Evolutionary conservation across 306 rosid species (phyloP).

Genomic region (Cucumis cinereus): DNA sequence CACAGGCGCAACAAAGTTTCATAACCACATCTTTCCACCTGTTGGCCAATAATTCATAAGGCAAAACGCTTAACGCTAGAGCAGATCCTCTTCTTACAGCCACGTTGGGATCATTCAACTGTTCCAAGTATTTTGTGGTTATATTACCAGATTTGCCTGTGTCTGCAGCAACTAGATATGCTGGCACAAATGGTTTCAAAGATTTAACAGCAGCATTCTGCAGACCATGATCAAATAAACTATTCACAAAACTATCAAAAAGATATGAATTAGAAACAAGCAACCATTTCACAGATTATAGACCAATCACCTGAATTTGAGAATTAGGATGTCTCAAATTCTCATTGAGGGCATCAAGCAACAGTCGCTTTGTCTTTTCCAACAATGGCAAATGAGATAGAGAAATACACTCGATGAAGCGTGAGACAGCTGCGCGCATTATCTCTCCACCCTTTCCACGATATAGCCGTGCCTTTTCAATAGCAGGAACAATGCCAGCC

Average conservation of each 20-base stretch:
- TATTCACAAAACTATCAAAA: constrained; percentile 9
- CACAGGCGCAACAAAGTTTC: constrained; percentile 64
- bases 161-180: constrained; percentile 43
- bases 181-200: constrained; percentile 52
- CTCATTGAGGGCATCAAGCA: constrained; percentile 75
- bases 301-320: constrained; percentile 72
- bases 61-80: constrained; percentile 71
- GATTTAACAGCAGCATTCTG: constrained; percentile 80
- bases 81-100: constrained; percentile 95
- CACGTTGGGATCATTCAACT: constrained; percentile 73
- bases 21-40: constrained; percentile 74
- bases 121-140: constrained; percentile 49
- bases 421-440: constrained; percentile 93
- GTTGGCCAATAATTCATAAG: constrained; percentile 43
- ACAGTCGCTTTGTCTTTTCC: constrained; percentile 52
- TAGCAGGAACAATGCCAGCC: constrained; percentile 71
- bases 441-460: constrained; percentile 99
- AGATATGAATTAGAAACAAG: constrained; percentile 8
- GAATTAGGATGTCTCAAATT: constrained; percentile 95
- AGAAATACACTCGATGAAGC: constrained; percentile 73
- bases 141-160: constrained; percentile 34
- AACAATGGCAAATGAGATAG: constrained; percentile 36
- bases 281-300: background rate
- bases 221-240: constrained; percentile 12
- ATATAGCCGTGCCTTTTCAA: constrained; percentile 86